Conservation (phyloP, 169 alveolate species). For the Cyclospora cayetanensis region DNA sequence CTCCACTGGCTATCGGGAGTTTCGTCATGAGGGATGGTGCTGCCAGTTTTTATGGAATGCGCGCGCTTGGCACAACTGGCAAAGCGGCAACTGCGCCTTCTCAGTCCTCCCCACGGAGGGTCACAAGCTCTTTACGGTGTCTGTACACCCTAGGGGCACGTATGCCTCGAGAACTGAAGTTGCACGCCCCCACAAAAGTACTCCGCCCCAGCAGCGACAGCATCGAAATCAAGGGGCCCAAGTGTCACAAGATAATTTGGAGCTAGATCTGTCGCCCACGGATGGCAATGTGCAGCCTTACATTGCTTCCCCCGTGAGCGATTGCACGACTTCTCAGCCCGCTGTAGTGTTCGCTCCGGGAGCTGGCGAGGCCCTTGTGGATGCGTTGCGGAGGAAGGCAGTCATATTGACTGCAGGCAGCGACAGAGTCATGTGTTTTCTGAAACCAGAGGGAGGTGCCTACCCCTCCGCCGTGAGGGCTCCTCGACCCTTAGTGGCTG, state of each 20-base stretch:
- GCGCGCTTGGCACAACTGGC: slow-evolving; percentile 27
- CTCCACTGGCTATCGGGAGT: slow-evolving; percentile 15
- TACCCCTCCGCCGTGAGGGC: neutral
- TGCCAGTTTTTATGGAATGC: slow-evolving; percentile 60
- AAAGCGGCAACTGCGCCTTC: slow-evolving; percentile 18
- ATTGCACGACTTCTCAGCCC: neutral
- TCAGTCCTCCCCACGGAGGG: slow-evolving; percentile 30
- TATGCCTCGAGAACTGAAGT: slow-evolving; percentile 59
- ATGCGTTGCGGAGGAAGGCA: slow-evolving; percentile 22
- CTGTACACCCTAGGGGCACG: slow-evolving; percentile 58
- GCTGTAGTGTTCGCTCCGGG: neutral
- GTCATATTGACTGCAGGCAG: slow-evolving; percentile 36
- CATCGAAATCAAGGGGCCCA: neutral
- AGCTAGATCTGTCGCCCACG: too few species aligned
- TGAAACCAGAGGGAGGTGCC: neutral
- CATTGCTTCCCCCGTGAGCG: too few species aligned
- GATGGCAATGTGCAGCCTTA: too few species aligned
- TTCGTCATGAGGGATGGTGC: slow-evolving; percentile 65
- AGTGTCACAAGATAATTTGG: neutral
- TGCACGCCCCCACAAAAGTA: slow-evolving; percentile 24
- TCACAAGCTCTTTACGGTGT: slow-evolving; percentile 33
- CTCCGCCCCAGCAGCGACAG: neutral
- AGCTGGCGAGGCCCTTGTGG: slow-evolving; percentile 12
- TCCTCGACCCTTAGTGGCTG: too few species aligned
- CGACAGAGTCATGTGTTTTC: slow-evolving; percentile 28